Evolutionary conservation across 148 eudicot species (phyloP), one percentile per base, ranked within the genome.

Genomic region (Amaranthus cruentus): DNA sequence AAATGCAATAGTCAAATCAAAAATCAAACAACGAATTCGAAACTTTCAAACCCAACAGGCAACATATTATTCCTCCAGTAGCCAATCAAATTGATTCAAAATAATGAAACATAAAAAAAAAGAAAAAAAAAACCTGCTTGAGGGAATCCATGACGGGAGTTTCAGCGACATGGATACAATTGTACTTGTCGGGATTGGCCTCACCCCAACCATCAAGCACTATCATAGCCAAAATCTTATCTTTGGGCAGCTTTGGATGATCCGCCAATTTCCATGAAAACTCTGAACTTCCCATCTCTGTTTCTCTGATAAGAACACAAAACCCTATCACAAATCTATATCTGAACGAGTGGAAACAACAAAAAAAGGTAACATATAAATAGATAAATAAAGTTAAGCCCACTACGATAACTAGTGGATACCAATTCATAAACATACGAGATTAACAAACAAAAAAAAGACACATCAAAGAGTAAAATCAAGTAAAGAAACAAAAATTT

Each of bases 191-290:
- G 18, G 93, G 85, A 0, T 72, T 63, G 12, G 96, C 90, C 79
- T 91, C 96, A 15, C 93, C 96, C 96, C 93, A 91, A 4, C 96
- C 96, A 62, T 91, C 96, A 73, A 91, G 81, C 5, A 91, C 93
- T 47, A 91, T 73, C 76, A 85, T 2, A 4, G 91, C 93, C 5
- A 91, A 21, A 10, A 75, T 77, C 84, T 91, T 91, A 5, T 81
- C 89, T 78, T 91, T 91, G 1, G 90, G 91, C 10, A 91, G 81
- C 70, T 88, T 88, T 1, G 93, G 85, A 76, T 88, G 88, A 81
- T 88, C 93, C 13, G 79, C 77, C 60, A 91, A 69, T 42, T 87
- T 91, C 88, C 89, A 91, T 70, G 93, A 80, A 48, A 80, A 73
- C 73, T 82, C 88, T 11, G 87, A 72, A 82, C 90, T 88, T 13